Percentiles rank a stretch among this genome's conserved stretches.
These are phyloP conservation scores for Kickxella alabastrina DNA, from an alignment of 192 early-diverging fungal genomes.

Conservation along the genomic window DNA sequence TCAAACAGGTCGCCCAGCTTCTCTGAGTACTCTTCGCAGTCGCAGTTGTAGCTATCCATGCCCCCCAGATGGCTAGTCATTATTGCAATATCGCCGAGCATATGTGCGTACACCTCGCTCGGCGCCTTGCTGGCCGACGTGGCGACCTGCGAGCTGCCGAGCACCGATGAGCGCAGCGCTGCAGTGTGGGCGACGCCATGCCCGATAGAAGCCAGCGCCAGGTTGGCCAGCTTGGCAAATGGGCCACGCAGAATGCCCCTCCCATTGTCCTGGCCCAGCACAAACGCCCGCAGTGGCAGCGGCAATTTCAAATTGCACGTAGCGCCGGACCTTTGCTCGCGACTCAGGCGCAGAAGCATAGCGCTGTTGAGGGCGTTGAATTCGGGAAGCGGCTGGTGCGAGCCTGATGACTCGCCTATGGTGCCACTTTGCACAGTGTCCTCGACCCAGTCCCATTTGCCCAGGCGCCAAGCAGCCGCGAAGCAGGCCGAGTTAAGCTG, in stretches of 20 bases:
- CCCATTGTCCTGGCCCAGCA: background rate
- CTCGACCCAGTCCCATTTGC: constrained; percentile 44
- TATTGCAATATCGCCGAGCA: constrained; percentile 44
- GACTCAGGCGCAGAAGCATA: constrained; percentile 19
- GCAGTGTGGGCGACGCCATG: constrained; percentile 17
- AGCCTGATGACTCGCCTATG: background rate
- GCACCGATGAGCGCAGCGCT: constrained; percentile 1
- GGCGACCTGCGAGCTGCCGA: background rate
- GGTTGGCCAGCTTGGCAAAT: constrained; percentile 6
- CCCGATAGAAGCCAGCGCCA: constrained; percentile 20
- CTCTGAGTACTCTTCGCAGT: background rate
- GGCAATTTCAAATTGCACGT: constrained; percentile 2
- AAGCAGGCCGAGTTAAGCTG: constrained; percentile 32
- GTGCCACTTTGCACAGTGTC: background rate
- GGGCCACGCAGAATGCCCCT: background rate
- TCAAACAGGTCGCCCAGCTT: constrained; percentile 16
- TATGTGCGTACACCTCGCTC: constrained; percentile 40
- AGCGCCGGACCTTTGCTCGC: background rate
- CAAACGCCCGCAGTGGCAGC: background rate
- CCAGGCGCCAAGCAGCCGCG: constrained; percentile 48
- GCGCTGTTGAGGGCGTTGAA: constrained; percentile 37
- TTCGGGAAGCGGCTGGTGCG: constrained; percentile 1
- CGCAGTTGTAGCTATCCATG: background rate
- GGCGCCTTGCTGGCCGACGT: background rate
- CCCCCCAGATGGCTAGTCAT: constrained; percentile 12